phyloP scores from a whole-genome alignment of 2,329 filamentous ascomycete genomes.

The Xylariaceae sp. region DNA sequence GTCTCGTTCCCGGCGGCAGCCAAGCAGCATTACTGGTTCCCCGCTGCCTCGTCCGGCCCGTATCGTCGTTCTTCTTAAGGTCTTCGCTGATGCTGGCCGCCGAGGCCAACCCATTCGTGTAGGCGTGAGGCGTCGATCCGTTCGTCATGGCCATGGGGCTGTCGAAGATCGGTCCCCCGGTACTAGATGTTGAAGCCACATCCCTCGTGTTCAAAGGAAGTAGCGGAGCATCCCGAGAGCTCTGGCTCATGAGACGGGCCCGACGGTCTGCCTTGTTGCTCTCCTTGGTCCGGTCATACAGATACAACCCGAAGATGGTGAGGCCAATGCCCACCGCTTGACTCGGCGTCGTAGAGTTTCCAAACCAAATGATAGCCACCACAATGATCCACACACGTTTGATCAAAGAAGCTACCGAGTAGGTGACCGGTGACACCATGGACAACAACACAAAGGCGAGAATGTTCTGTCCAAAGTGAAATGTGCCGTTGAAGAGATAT shows the following conservation, averaged over 20 bases:
- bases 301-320: slow-evolving; percentile 88
- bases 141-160: slow-evolving; percentile 34
- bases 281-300: slow-evolving; percentile 91
- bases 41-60: slow-evolving; percentile 39
- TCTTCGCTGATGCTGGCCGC: slow-evolving; percentile 40
- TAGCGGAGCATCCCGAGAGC: slow-evolving; percentile 45
- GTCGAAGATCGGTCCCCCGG: slow-evolving; percentile 37
- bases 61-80: slow-evolving; percentile 56
- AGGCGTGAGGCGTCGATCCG: slow-evolving; percentile 37
- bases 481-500: slow-evolving; percentile 94
- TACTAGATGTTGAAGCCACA: slow-evolving; percentile 31
- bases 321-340: slow-evolving; percentile 84
- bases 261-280: slow-evolving; percentile 83
- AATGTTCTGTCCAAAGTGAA: slow-evolving; percentile 96
- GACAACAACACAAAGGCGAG: slow-evolving; percentile 90
- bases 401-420: slow-evolving; percentile 92
- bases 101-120: slow-evolving; percentile 46
- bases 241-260: slow-evolving; percentile 63
- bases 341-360: slow-evolving; percentile 77
- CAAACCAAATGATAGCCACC: slow-evolving; percentile 94
- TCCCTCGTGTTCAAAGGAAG: slow-evolving; percentile 62
- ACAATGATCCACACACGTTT: slow-evolving; percentile 97
- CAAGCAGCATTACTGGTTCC: slow-evolving; percentile 54
- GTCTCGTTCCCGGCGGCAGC: slow-evolving; percentile 76
- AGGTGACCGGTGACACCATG: slow-evolving; percentile 93